These are phyloP conservation scores for Kwoniella newhampshirensis DNA, from an alignment of 768 basidiomycete genomes.

Conservation along the genomic window DNA sequence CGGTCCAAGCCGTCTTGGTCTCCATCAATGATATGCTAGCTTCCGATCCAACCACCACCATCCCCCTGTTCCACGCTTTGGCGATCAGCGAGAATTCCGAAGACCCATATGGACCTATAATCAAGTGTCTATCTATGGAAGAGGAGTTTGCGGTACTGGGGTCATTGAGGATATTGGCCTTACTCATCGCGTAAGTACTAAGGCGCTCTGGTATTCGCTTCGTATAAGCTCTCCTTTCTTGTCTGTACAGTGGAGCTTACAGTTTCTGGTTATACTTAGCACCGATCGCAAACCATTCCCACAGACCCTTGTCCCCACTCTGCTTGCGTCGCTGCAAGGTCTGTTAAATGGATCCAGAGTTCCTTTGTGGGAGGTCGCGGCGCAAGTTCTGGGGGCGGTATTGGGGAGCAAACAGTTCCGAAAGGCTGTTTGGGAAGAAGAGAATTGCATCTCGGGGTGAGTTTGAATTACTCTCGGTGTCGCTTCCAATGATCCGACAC, in stretches of 20 bases:
- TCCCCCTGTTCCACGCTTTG: conserved; percentile 48
- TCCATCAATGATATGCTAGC: conserved; percentile 75
- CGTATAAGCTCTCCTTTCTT: too few relatives aligned
- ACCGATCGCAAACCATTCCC: conserved; percentile 50
- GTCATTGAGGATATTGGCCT: conserved; percentile 78
- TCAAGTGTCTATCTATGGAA: conserved; percentile 73
- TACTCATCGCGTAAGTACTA: conserved; percentile 68
- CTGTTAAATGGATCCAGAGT: conserved; percentile 61
- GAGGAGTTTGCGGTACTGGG: conserved; percentile 97
- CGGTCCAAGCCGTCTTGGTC: conserved; percentile 70
- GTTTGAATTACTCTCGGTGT: conserved; percentile 7
- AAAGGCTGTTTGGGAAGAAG: conserved; percentile 70
- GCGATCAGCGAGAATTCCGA: conserved; percentile 26
- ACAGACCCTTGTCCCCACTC: conserved; percentile 20
- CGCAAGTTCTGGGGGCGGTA: conserved; percentile 84
- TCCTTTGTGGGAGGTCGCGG: conserved; percentile 71
- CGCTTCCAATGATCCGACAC: too few relatives aligned
- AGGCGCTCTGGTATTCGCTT: neutral
- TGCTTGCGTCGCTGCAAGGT: conserved; percentile 54
- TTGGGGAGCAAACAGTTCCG: conserved; percentile 78
- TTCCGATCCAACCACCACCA: conserved; percentile 36
- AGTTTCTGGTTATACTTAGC: too few relatives aligned
- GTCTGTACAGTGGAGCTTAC: too few relatives aligned
- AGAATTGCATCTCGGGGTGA: conserved; percentile 53
- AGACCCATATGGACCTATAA: conserved; percentile 31